These are phyloP conservation scores for Rhizophlyctis rosea DNA, from an alignment of 192 early-diverging fungal genomes.

Conservation along the genomic window DNA sequence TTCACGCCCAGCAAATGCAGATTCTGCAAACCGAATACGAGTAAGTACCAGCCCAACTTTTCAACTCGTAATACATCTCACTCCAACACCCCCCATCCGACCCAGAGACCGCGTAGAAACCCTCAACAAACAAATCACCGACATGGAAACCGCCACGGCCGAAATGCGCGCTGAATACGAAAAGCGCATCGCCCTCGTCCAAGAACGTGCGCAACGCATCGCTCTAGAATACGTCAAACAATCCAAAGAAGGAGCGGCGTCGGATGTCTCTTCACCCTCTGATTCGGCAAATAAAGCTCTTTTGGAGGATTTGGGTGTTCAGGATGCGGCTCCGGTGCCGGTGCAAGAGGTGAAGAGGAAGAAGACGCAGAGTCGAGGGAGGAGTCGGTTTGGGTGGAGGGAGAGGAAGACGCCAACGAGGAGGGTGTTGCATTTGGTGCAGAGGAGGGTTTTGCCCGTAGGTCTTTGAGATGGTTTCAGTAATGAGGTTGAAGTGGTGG, in stretches of 20 bases:
- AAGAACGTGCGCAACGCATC: constrained; percentile 43
- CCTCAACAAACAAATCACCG: constrained; percentile 30
- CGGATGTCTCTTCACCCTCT: background rate
- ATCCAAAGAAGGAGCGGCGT: constrained; percentile 18
- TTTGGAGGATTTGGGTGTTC: background rate
- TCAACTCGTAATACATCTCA: constrained; percentile 2
- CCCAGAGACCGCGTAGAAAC: constrained; percentile 27
- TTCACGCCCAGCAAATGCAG: constrained; percentile 61
- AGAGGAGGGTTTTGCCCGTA: constrained; percentile 13
- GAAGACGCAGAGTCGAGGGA: constrained; percentile 1
- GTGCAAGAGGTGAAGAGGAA: constrained; percentile 29
- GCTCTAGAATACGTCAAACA: constrained; percentile 39
- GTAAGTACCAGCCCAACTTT: constrained; percentile 21
- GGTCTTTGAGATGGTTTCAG: background rate
- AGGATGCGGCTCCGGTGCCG: constrained; percentile 11
- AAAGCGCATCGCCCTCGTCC: constrained; percentile 20
- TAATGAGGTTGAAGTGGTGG: background rate
- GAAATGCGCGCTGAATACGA: constrained; percentile 32
- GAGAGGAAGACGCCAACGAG: constrained; percentile 15
- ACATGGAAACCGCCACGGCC: constrained; percentile 23
- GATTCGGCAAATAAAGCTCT: background rate
- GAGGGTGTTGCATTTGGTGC: background rate
- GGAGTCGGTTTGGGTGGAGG: constrained; percentile 9
- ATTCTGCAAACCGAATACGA: constrained; percentile 51
- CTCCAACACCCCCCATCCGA: background rate